Evolutionary conservation across 2,329 filamentous ascomycete species (phyloP).

Genomic region (Trichoderma pleuroti): DNA sequence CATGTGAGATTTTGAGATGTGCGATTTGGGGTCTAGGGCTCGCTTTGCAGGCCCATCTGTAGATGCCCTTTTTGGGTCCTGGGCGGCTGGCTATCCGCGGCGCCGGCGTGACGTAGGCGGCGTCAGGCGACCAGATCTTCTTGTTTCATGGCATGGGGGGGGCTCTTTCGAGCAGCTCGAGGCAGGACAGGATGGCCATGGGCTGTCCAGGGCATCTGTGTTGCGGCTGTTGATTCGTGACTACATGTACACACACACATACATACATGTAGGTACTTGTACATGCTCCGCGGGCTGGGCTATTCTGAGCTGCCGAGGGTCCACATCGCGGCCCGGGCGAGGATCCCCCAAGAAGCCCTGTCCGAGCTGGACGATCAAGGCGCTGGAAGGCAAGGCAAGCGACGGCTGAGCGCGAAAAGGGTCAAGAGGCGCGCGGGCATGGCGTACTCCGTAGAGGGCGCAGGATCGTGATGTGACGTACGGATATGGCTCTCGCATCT

Average conservation of each 20-base stretch:
- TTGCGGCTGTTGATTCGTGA: conserved; percentile 1
- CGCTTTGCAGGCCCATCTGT: conserved; percentile 1
- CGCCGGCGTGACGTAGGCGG: conserved; percentile 12
- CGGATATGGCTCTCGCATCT: neutral
- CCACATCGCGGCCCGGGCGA: conserved; percentile 16
- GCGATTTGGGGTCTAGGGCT: conserved; percentile 11
- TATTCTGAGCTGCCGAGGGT: conserved; percentile 3
- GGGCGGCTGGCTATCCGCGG: conserved; percentile 14
- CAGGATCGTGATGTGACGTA: neutral
- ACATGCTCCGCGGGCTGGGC: neutral
- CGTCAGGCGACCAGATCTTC: conserved; percentile 13
- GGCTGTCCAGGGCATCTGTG: neutral
- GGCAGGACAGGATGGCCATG: neutral
- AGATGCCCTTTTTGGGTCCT: conserved; percentile 2
- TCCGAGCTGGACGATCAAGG: neutral
- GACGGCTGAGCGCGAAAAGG: neutral
- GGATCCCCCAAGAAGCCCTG: conserved; percentile 13
- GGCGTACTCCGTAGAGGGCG: neutral
- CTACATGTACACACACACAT: too few species aligned
- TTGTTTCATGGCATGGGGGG: conserved; percentile 9
- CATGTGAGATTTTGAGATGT: conserved; percentile 18
- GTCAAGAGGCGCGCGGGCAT: neutral
- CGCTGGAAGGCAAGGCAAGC: neutral
- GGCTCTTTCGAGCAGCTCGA: neutral
- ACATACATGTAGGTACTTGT: too few species aligned